phyloP scores from a whole-genome alignment of 495 filamentous ascomycete species.

The Hypomontagnella monticulosa region DNA sequence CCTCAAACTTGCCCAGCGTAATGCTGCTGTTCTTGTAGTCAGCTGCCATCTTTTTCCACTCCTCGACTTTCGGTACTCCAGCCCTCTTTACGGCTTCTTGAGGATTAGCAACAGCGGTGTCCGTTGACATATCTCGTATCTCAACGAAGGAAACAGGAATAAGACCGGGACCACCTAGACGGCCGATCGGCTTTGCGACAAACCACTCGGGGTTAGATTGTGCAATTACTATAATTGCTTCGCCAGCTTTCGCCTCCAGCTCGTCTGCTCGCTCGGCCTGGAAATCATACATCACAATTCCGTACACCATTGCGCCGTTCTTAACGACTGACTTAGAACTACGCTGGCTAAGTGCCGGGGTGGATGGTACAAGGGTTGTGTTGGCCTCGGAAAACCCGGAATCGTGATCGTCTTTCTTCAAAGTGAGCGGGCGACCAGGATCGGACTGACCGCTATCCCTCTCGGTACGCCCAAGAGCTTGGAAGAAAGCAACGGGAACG shows the following conservation, averaged over 20 bases:
- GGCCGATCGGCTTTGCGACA: conserved; percentile 96
- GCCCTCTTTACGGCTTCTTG: conserved; percentile 87
- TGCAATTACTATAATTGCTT: conserved; percentile 97
- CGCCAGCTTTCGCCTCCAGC: conserved; percentile 91
- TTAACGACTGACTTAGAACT: conserved; percentile 66
- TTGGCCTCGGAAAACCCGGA: conserved; percentile 52
- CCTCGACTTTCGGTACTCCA: conserved; percentile 96
- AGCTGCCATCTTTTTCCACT: conserved; percentile 99
- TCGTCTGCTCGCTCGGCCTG: conserved; percentile 94
- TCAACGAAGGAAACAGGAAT: conserved; percentile 98
- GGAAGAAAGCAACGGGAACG: conserved; percentile 93
- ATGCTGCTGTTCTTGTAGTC: conserved; percentile 99
- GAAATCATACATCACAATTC: conserved; percentile 97
- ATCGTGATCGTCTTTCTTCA: conserved; percentile 54
- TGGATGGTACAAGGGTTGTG: conserved; percentile 70
- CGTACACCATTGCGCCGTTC: conserved; percentile 91
- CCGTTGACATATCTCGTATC: conserved; percentile 91
- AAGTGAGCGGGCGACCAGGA: conserved; percentile 64
- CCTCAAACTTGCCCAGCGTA: conserved; percentile 88
- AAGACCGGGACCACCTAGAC: conserved; percentile 90
- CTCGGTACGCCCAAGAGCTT: conserved; percentile 88
- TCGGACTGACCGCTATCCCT: conserved; percentile 85
- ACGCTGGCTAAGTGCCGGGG: conserved; percentile 58
- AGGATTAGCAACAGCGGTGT: conserved; percentile 81
- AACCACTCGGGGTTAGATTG: conserved; percentile 99